A percentile compares a stretch with the other conserved stretches of the same genome.
Evolutionary conservation across 1,284 basidiomycete genomes (phyloP).

Genomic region (Dichomitus squalens): DNA sequence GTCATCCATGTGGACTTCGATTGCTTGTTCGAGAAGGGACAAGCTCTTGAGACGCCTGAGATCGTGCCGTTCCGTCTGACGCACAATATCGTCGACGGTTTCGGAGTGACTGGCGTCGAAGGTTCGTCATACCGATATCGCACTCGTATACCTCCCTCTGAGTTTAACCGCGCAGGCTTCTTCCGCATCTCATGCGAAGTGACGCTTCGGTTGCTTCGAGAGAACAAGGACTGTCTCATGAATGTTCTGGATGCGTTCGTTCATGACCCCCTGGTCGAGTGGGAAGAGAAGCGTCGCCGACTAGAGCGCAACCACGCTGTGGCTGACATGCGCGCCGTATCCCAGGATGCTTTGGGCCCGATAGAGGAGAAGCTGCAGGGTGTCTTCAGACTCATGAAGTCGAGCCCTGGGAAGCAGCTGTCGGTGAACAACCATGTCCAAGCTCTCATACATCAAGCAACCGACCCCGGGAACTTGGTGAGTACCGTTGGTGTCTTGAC

Average conservation of each 20-base stretch:
- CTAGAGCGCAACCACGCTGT: slow-evolving; percentile 47
- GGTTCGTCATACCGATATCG: slow-evolving; percentile 44
- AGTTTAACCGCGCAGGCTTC: slow-evolving; percentile 55
- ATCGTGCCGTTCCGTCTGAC: slow-evolving; percentile 95
- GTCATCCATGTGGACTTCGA: slow-evolving; percentile 98
- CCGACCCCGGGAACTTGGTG: slow-evolving; percentile 74
- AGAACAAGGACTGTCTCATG: slow-evolving; percentile 94
- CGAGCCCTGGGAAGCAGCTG: slow-evolving; percentile 62
- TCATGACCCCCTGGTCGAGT: slow-evolving; percentile 97
- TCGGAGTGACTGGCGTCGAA: slow-evolving; percentile 95
- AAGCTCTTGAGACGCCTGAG: slow-evolving; percentile 89
- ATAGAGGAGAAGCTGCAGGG: slow-evolving; percentile 88
- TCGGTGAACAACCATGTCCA: slow-evolving; percentile 89
- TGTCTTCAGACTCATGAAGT: slow-evolving; percentile 64
- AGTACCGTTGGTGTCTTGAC: slow-evolving; percentile 49
- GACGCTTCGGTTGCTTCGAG: slow-evolving; percentile 84
- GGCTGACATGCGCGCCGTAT: slow-evolving; percentile 62
- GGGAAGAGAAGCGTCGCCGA: slow-evolving; percentile 56
- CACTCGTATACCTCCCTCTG: neutral
- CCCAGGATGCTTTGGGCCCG: slow-evolving; percentile 74
- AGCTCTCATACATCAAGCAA: slow-evolving; percentile 87
- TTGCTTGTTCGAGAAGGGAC: slow-evolving; percentile 97
- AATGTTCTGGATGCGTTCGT: slow-evolving; percentile 97
- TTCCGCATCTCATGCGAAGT: slow-evolving; percentile 95
- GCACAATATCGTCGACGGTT: slow-evolving; percentile 90